Evolutionary conservation across 345 rosid species (phyloP).

Genomic region (Noccaea bulbosa): DNA sequence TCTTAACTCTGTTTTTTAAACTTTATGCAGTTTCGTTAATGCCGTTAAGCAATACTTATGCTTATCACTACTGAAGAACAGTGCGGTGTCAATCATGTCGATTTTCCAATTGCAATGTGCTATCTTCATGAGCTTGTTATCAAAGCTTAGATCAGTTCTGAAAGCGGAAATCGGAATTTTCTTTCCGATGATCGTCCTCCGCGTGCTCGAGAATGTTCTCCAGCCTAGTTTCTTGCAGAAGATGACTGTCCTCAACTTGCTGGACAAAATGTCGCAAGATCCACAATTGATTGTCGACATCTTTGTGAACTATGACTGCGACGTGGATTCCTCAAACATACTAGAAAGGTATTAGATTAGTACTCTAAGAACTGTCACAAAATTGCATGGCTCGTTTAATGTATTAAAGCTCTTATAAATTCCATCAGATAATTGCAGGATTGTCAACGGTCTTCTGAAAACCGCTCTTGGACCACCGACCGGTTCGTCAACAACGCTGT

Average conservation of each 20-base stretch:
- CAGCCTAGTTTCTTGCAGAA: conserved; percentile 98
- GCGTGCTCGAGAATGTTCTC: conserved; percentile 93
- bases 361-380: conserved; percentile 21
- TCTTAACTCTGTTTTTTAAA: neutral
- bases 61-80: conserved; percentile 90
- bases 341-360: conserved; percentile 77
- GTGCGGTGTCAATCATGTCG: conserved; percentile 91
- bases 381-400: conserved; percentile 39
- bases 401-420: conserved; percentile 91
- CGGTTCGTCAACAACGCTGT: conserved; percentile 84
- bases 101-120: conserved; percentile 96
- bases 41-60: conserved; percentile 88
- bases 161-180: conserved; percentile 90
- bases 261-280: conserved; percentile 85
- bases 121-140: conserved; percentile 73
- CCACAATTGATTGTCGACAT: conserved; percentile 82
- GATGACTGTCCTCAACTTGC: conserved; percentile 84
- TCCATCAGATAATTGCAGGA: conserved; percentile 99
- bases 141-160: conserved; percentile 80
- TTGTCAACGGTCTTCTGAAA: conserved; percentile 95
- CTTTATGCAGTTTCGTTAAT: conserved; percentile 68
- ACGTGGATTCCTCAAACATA: conserved; percentile 90
- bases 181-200: conserved; percentile 91
- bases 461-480: conserved; percentile 94
- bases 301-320: conserved; percentile 96